Base-by-base conservation (phyloP, 2,329 filamentous ascomycete genomes). In the Hymenoscyphus repandus region DNA sequence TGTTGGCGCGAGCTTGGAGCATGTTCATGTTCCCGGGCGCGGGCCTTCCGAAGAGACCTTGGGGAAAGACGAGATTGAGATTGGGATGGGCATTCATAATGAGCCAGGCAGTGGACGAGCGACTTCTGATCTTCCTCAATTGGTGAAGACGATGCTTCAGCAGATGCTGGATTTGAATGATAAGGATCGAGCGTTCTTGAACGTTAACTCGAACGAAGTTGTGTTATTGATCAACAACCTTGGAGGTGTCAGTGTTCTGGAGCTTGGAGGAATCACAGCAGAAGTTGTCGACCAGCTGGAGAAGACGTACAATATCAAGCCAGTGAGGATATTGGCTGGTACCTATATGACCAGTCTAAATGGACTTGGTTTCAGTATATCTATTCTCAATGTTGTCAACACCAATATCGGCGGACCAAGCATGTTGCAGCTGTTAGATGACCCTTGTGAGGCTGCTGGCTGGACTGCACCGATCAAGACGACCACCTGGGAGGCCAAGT, bases 11-110 rank as follows among this genome's bases (percentile, higher is more conserved):
- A 92, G 88, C 47, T 72, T 96, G 38, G 85, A 87, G 57, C 91
- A 95, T 66, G 91, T 96, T n/a, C 92, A 96, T 65, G 88, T 96
- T 0, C 92, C 92, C 0, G 91, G 92, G 3, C 79, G 90, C 53
- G 78, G 81, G 57, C 64, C 69, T 11, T 74, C 73, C 10, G 79
- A 82, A 20, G 82, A 83, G 27, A 67, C 60, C 38, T 69, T 92
- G 51, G 75, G 70, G 42, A 68, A 60, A 2, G 77, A 72, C 36
- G 78, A 83, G 64, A 77, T 83, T 22, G 81, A 85, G 67, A 70
- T 85, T 56, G 85, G 85, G 1, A 88, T 88, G 84, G 85, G 85
- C 7, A 87, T 87, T 58, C 83, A 87, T 65, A 86, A 86, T 58
- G 80, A 83, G 61, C 73, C 78, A 17, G 78, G 78, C 33, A 79